phyloP scores from a whole-genome alignment of 2,329 filamentous ascomycete genomes.

The Penicillium sp. region DNA sequence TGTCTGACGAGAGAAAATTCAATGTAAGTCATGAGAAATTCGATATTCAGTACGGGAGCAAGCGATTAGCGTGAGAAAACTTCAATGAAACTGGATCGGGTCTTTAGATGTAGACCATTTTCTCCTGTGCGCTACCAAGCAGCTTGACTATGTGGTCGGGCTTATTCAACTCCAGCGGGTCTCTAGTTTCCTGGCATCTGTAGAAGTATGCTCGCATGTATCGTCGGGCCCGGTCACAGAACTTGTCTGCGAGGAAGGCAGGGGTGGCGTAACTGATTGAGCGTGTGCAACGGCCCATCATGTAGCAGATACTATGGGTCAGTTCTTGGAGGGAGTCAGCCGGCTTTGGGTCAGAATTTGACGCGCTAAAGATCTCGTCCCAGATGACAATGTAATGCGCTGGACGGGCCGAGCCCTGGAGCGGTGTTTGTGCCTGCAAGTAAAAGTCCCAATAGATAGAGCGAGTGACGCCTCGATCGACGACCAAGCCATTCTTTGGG shows the following conservation, averaged over 20 bases:
- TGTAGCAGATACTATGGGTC: conserved; percentile 24
- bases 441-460: conserved; percentile 77
- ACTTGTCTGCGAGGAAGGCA: conserved; percentile 25
- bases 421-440: conserved; percentile 71
- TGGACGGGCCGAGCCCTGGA: conserved; percentile 77
- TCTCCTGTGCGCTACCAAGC: background rate
- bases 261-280: conserved; percentile 24
- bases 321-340: conserved; percentile 17
- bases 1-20: background rate
- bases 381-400: conserved; percentile 74
- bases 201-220: conserved; percentile 14
- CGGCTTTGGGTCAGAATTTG: conserved; percentile 1
- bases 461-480: conserved; percentile 76
- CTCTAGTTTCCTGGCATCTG: too few relatives aligned
- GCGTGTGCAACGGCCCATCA: conserved; percentile 27
- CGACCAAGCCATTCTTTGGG: conserved; percentile 65
- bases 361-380: conserved; percentile 60
- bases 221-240: conserved; percentile 22
- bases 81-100: background rate
- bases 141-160: too few relatives aligned
- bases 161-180: too few relatives aligned
- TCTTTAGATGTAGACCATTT: conserved; percentile 19
- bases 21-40: background rate
- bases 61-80: background rate
- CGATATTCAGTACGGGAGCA: background rate